Base-by-base conservation (phyloP, 352 stramenopile genomes). In the Thraustochytrium striatum region DNA sequence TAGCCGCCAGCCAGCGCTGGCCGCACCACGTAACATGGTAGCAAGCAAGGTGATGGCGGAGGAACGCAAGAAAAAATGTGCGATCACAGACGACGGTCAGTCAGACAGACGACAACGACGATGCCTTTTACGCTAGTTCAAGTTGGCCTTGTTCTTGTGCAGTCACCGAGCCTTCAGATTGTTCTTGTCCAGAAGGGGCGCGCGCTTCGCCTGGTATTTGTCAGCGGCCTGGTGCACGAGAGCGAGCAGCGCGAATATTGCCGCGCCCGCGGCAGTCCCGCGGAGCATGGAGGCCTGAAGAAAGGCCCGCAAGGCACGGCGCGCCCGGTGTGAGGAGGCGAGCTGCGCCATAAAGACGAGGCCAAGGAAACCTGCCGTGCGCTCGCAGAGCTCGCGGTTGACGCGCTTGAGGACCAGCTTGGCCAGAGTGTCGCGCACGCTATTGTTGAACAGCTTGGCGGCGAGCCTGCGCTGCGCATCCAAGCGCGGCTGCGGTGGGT, bases 331-430 rank as follows among this genome's bases (percentile, higher is more conserved):
- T 21, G n/a, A 55, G 30, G 52, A 16, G 2, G 33, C 41, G 3
- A 75, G 50, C 21, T 43, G 65, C 25, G 36, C 3, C 8, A 75
- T 8, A 19, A 75, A 30, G 19, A 32, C 19, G 13, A 35, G 5
- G n/a, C 8, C 44, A 3, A 75, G 32, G 9, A 32, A 30, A 3
- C 65, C 3, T 13, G 65, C 65, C n/a, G 61, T 3, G 1, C 41
- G 8, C 2, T 75, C 68, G 65, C 65, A 75, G 39, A 75, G 28
- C 9, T 75, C 16, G 11, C 41, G 65, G 28, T 75, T 75, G 41
- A 75, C 65, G 13, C 43, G 50, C 32, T 72, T 41, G 32, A 75
- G 44, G 21, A 75, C 50, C n/a, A 61, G 36, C 21, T 2, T 3
- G 1, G 65, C 9, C 1, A 43, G 41, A 21, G 33, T 30, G 36